Evolutionary conservation across 2,329 filamentous ascomycete species (phyloP), one percentile per base, ranked within the genome.

Genomic region (Cordyceps tenuipes): DNA sequence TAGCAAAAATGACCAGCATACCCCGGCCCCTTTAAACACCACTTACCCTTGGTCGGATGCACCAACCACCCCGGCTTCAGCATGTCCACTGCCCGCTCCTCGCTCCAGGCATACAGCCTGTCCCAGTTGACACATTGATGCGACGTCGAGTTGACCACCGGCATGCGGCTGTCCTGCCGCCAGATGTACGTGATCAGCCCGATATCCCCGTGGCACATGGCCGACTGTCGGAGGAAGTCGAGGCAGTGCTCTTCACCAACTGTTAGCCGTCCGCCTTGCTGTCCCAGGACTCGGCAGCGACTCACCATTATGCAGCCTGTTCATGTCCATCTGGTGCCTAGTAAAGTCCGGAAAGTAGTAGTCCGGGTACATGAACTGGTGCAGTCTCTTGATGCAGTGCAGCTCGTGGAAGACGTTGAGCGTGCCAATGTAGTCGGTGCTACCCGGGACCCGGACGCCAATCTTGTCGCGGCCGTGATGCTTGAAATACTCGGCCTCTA

Each of bases 101-200:
- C 39, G 43, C 57, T 59, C 57, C 57, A 59, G 7, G 23, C 48
- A 21, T 47, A 59, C 6, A 59, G 50, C 57, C 41, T 59, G 10
- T 53, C 57, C 57, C 57, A 59, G 39, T 59, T 53, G 23, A 59
- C 48, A n/a, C 57, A 59, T 26, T 59, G 48, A 46, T 59, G 57
- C 47, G 57, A 59, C 10, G 57, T 59, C 39, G 49, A 31, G 9
- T 59, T 59, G 0, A 59, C 57, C 9, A 59, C 57, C 5, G 57
- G 57, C 15, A 47, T 39, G 13, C 44, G 12, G 9, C 49, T 59
- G 19, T 59, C 57, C 12, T 41, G 36, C 41, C 57, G 36, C 57
- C 57, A 59, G 9, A 59, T 53, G 31, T 59, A 59, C 3, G 57
- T 59, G 39, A 59, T 59, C n/a, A 59, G n/a, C 12, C 57, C 57